Percentiles rank a stretch among this genome's conserved stretches.
Evolutionary conservation across 345 rosid species (phyloP).

Genomic region (Sonneratia alba): DNA sequence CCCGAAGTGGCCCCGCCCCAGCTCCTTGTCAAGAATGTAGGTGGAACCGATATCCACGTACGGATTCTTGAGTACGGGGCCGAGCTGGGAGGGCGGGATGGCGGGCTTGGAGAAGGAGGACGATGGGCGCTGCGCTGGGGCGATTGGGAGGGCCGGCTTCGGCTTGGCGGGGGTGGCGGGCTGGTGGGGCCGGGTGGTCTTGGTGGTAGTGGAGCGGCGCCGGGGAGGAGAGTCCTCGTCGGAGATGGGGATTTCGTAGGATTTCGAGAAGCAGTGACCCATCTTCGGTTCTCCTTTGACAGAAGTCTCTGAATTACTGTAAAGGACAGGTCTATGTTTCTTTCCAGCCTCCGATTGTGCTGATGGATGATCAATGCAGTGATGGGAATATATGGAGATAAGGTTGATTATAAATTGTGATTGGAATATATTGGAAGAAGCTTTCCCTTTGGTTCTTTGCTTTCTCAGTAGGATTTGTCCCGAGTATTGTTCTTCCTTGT

Average conservation of each 20-base stretch:
- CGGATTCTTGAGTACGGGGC: slow-evolving; percentile 46
- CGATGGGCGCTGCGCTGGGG: slow-evolving; percentile 5
- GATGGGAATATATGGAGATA: not conserved
- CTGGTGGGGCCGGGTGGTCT: slow-evolving; percentile 6
- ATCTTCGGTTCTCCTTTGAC: slow-evolving; percentile 1
- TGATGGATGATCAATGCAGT: not conserved
- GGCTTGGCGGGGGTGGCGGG: slow-evolving; percentile 6
- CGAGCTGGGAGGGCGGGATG: slow-evolving; percentile 23
- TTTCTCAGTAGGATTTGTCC: slow-evolving; percentile 4
- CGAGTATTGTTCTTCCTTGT: slow-evolving; percentile 6
- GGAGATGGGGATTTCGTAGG: slow-evolving; percentile 49
- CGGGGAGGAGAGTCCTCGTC: slow-evolving; percentile 26
- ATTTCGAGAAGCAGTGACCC: slow-evolving; percentile 18
- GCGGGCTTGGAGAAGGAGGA: slow-evolving; percentile 8
- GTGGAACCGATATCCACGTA: slow-evolving; percentile 41
- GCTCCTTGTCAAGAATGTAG: slow-evolving; percentile 52
- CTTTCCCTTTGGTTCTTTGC: slow-evolving; percentile 9
- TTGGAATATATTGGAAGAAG: not conserved
- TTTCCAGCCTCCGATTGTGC: not conserved
- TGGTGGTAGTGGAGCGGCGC: slow-evolving; percentile 16
- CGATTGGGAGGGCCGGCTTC: not conserved
- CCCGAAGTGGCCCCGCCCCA: slow-evolving; percentile 84
- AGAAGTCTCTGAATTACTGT: not conserved
- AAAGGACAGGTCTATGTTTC: not conserved
- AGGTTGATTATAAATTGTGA: not conserved